Conservation (phyloP, 169 alveolate genomes). For the Plasmodium relictum region DNA sequence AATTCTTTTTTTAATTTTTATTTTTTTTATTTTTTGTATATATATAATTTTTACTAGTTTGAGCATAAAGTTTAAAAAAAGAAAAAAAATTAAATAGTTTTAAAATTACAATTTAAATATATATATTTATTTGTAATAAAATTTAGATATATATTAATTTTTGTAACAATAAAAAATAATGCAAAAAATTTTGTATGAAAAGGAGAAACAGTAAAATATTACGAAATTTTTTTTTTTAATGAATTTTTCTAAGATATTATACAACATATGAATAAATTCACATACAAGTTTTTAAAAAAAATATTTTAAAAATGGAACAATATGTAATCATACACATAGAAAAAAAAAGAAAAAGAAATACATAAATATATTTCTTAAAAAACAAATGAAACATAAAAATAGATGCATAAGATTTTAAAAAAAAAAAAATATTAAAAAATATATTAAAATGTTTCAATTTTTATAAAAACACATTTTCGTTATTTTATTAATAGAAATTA, state of each 20-base stretch:
- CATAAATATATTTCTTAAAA: neutral
- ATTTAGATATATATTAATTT: no score
- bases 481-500: neutral
- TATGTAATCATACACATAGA: neutral
- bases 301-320: neutral
- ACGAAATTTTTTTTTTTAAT: neutral
- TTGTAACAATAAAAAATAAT: no score
- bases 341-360: neutral
- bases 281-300: neutral
- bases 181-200: neutral
- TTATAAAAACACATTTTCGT: neutral
- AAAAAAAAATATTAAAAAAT: neutral
- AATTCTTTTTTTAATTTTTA: slow-evolving; percentile 33
- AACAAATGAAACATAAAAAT: neutral
- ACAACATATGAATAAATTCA: neutral
- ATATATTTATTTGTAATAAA: no score
- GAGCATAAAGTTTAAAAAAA: neutral
- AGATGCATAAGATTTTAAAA: neutral
- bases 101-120: no score
- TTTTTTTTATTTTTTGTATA: no score
- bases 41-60: neutral
- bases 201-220: neutral
- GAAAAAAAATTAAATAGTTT: neutral
- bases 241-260: neutral
- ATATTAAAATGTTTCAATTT: neutral